Conservation (phyloP, 345 rosid species). For the Euphorbia tirucalli region DNA sequence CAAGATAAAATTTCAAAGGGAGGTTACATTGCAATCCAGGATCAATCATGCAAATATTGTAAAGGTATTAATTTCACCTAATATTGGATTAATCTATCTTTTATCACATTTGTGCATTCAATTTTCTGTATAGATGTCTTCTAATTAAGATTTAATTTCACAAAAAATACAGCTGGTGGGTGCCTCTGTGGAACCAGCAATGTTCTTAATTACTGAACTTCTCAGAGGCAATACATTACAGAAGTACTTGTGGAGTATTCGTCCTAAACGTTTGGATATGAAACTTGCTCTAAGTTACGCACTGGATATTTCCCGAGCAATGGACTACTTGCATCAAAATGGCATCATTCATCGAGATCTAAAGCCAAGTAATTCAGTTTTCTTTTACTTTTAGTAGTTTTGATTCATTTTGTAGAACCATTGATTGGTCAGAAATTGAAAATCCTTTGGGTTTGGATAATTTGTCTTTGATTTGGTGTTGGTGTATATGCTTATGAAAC, state of each 20-base stretch:
- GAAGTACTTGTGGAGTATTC: conserved; percentile 40
- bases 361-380: conserved; percentile 51
- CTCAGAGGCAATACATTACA: conserved; percentile 49
- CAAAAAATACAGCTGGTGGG: conserved; percentile 48
- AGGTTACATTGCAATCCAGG: conserved; percentile 50
- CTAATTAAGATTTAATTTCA: conserved; percentile 9
- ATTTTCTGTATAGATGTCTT: background rate
- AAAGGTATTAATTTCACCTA: conserved; percentile 30
- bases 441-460: background rate
- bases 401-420: background rate
- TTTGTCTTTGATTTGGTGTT: background rate
- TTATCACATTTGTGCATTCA: background rate
- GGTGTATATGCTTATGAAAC: background rate
- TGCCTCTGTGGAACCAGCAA: conserved; percentile 46
- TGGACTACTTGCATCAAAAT: conserved; percentile 66
- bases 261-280: conserved; percentile 41
- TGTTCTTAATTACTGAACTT: conserved; percentile 62
- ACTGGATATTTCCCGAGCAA: conserved; percentile 57
- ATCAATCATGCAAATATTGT: conserved; percentile 49
- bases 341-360: conserved; percentile 73
- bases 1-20: conserved; percentile 49
- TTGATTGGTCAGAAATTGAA: background rate
- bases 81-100: background rate
- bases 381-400: background rate
- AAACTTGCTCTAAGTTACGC: conserved; percentile 44